These are phyloP conservation scores for Mucor plumbeus DNA, from an alignment of 371 early-diverging fungal genomes.

Conservation along the genomic window DNA sequence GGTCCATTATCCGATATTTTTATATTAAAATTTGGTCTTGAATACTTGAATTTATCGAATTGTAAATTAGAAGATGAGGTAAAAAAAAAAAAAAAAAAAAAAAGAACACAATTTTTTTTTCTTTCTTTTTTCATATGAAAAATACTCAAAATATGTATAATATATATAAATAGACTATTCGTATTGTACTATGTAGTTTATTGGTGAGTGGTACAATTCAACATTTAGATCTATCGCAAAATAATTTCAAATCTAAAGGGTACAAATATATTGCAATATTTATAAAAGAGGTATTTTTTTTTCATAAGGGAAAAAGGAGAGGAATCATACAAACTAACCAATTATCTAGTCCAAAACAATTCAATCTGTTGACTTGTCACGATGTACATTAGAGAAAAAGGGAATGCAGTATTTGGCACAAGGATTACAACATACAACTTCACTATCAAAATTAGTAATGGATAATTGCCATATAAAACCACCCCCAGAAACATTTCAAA, in stretches of 20 bases:
- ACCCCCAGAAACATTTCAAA: slow-evolving; percentile 29
- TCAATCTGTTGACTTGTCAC: slow-evolving; percentile 41
- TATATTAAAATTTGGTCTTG: slow-evolving; percentile 36
- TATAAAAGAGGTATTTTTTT: slow-evolving; percentile 43
- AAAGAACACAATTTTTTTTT: too few relatives aligned
- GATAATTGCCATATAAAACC: slow-evolving; percentile 64
- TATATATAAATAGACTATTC: slow-evolving; percentile 37
- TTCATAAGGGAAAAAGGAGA: neutral
- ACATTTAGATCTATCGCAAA: slow-evolving; percentile 37
- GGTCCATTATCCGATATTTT: slow-evolving; percentile 32
- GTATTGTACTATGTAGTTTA: slow-evolving; percentile 45
- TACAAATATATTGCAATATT: slow-evolving; percentile 52
- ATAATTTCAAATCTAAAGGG: slow-evolving; percentile 46
- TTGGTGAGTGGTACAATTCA: slow-evolving; percentile 40
- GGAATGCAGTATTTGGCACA: slow-evolving; percentile 63
- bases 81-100: too few relatives aligned
- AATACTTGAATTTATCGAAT: slow-evolving; percentile 34
- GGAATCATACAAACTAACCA: neutral
- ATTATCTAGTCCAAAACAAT: slow-evolving; percentile 43
- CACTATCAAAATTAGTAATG: slow-evolving; percentile 58
- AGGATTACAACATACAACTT: slow-evolving; percentile 50
- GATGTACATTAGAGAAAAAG: slow-evolving; percentile 54
- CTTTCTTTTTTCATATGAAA: neutral
- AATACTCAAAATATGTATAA: neutral
- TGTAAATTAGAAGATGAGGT: slow-evolving; percentile 48